Percentiles rank a stretch among this genome's conserved stretches.
These are phyloP conservation scores for Penium margaritaceum DNA, from an alignment of 139 green algal genomes.

Conservation along the genomic window DNA sequence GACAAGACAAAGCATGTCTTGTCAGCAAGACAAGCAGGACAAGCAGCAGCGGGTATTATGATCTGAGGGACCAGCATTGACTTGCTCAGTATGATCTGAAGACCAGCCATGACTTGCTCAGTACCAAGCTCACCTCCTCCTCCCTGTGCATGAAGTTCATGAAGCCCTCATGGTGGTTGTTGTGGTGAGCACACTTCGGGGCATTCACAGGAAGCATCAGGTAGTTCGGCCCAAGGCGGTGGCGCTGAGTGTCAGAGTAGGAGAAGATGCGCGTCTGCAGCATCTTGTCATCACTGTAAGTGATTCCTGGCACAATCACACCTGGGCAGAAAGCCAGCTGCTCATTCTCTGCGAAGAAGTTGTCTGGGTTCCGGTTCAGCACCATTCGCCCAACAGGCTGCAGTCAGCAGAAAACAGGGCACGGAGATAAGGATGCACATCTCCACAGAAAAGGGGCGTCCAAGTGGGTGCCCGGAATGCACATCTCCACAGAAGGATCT, in stretches of 20 bases:
- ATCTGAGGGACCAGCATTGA: too few relatives aligned
- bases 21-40: too few relatives aligned
- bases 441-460: too few relatives aligned
- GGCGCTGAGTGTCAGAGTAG: conserved; percentile 79
- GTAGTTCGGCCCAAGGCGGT: conserved; percentile 92
- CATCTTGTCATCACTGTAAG: conserved; percentile 90
- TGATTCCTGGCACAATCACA: conserved; percentile 70
- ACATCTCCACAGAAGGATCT: too few relatives aligned
- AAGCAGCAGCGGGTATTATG: too few relatives aligned
- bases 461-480: too few relatives aligned
- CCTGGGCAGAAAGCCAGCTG: conserved; percentile 74
- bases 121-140: conserved; percentile 61
- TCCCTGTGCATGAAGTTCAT: conserved; percentile 92
- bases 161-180: conserved; percentile 94
- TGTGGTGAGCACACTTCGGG: conserved; percentile 45
- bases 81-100: too few relatives aligned
- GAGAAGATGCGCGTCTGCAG: conserved; percentile 84
- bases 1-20: too few relatives aligned
- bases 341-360: conserved; percentile 84
- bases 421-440: not conserved
- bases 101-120: not conserved
- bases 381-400: conserved; percentile 70
- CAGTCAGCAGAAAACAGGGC: not conserved
- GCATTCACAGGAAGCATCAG: conserved; percentile 55
- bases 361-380: conserved; percentile 76